phyloP scores from a whole-genome alignment of 495 filamentous ascomycete genomes.

The Lasiosphaeris hirsuta region DNA sequence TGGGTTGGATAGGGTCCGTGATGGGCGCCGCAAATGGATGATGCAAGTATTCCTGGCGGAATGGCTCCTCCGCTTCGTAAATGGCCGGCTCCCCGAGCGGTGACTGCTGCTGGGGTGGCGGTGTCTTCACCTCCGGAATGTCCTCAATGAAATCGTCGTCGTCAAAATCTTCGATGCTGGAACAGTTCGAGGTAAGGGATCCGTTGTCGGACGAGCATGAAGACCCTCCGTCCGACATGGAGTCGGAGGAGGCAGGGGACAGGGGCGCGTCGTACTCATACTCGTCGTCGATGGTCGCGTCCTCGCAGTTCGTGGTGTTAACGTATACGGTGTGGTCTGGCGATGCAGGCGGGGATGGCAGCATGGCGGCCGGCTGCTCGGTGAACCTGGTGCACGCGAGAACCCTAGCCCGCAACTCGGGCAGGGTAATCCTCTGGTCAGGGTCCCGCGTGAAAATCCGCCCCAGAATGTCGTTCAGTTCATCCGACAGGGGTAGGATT shows the following conservation, averaged over 20 bases:
- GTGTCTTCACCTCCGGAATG: slow-evolving; percentile 38
- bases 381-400: slow-evolving; percentile 75
- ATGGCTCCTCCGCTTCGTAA: slow-evolving; percentile 42
- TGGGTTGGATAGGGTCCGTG: slow-evolving; percentile 21
- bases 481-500: slow-evolving; percentile 87
- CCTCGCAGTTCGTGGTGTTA: slow-evolving; percentile 32
- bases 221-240: slow-evolving; percentile 41
- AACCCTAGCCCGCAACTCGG: slow-evolving; percentile 76
- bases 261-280: slow-evolving; percentile 35
- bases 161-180: slow-evolving; percentile 45
- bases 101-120: slow-evolving; percentile 29
- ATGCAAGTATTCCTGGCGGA: slow-evolving; percentile 41
- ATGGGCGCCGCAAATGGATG: slow-evolving; percentile 26
- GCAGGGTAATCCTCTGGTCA: slow-evolving; percentile 76
- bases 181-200: slow-evolving; percentile 42
- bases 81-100: slow-evolving; percentile 28
- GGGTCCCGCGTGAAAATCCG: slow-evolving; percentile 90
- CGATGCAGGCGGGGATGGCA: slow-evolving; percentile 37
- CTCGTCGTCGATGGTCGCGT: slow-evolving; percentile 37
- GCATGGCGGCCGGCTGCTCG: slow-evolving; percentile 32
- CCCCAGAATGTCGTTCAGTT: slow-evolving; percentile 83
- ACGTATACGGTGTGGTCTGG: slow-evolving; percentile 41
- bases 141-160: slow-evolving; percentile 40
- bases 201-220: slow-evolving; percentile 48
- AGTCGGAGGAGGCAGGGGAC: slow-evolving; percentile 39